Evolutionary conservation across 805 yeast species (phyloP), one percentile per base, ranked within the genome.

Genomic region (Metschnikowia orientalis): DNA sequence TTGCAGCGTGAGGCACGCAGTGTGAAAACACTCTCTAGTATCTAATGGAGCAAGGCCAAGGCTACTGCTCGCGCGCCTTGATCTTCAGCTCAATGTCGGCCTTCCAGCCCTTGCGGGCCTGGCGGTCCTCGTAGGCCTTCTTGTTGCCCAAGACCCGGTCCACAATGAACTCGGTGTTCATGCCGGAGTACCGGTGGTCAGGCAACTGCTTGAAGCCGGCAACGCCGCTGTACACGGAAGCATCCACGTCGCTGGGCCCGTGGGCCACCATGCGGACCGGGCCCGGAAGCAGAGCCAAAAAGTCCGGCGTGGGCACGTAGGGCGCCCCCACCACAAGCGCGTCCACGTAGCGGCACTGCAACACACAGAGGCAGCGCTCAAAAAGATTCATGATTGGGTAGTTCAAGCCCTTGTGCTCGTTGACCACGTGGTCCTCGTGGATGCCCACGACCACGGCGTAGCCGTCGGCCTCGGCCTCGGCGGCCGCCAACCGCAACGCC

Each of bases 271-370:
- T 51, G 5, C 44, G 40, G 12, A 68, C 60, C 17, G 54, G 45
- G 5, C 64, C 67, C 8, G 69, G 65, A 28, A 77, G 54, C 12
- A 47, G 44, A 3, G 41, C 40, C 16, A 79, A 45, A 38, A 68
- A 79, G 3, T 48, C 42, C 5, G 22, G 30, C 5, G 66, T 59
- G 12, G 82, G 79, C 3, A 43, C 45, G 42, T 66, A 69, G 11
- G 90, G 89, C 1, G 85, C 85, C 3, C 79, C 82, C 22, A 90
- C 55, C 1, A 92, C 64, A 3, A 87, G 67, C 1, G 83, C 87
- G 52, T 87, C 95, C 18, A 88, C 87, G 47, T 82, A 83, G 34
- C 72, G 71, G 59, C 96, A 87, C 57, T 90, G 96, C 48, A 92
- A 62, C 5, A 88, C 89, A 56, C 96, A 87, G 40, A 92, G 63